Conservation (phyloP, 1,284 basidiomycete genomes). For the Cutaneotrichosporon sp. region DNA sequence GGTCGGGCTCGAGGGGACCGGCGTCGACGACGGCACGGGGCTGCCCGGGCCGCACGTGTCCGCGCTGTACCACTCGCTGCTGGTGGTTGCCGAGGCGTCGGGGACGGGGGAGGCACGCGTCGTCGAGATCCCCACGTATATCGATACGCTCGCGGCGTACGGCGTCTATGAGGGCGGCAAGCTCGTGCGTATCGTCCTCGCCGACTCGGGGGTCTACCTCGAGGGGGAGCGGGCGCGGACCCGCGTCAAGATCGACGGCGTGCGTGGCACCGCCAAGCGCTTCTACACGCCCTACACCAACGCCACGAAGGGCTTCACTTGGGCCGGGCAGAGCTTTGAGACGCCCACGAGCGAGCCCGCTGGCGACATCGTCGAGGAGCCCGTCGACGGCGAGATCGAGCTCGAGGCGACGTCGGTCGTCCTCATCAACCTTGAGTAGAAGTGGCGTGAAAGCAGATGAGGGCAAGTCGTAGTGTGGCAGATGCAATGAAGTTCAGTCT, state of each 20-base stretch:
- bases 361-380: neutral
- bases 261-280: slow-evolving; percentile 5
- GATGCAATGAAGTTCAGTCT: neutral
- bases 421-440: neutral
- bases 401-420: slow-evolving; percentile 5
- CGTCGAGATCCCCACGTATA: slow-evolving; percentile 60
- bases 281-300: slow-evolving; percentile 9
- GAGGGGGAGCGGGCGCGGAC: slow-evolving; percentile 11
- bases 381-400: neutral
- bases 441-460: too few species aligned
- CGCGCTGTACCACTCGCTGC: slow-evolving; percentile 64
- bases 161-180: slow-evolving; percentile 60
- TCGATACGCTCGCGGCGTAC: slow-evolving; percentile 63
- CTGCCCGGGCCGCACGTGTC: slow-evolving; percentile 57
- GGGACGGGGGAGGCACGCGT: slow-evolving; percentile 56
- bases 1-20: slow-evolving; percentile 48
- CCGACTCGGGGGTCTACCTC: slow-evolving; percentile 54
- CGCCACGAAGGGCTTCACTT: slow-evolving; percentile 9
- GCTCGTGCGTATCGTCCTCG: slow-evolving; percentile 60
- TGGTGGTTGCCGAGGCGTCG: slow-evolving; percentile 58
- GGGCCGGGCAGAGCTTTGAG: slow-evolving; percentile 13
- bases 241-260: neutral
- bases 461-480: too few species aligned
- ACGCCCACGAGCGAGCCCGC: neutral
- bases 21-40: slow-evolving; percentile 58